Conservation (phyloP, 208 protist genomes). For the Trypanosoma conorhini region DNA sequence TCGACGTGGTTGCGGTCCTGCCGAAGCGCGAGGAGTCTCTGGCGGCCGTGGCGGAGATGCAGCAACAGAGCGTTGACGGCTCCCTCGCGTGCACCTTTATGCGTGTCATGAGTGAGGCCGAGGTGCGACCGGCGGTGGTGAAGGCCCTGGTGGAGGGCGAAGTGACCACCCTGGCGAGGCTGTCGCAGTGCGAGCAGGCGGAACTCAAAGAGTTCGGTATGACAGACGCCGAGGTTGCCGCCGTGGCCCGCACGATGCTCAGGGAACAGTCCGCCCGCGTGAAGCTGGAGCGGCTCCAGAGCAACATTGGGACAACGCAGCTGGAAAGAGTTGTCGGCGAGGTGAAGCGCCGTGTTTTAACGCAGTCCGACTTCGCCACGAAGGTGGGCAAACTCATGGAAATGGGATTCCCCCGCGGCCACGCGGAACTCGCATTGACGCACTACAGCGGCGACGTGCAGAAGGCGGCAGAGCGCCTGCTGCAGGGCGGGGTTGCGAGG, state of each 20-base stretch:
- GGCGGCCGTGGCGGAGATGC: constrained; percentile 49
- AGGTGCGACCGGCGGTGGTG: constrained; percentile 46
- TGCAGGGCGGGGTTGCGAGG: constrained; percentile 55
- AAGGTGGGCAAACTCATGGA: constrained; percentile 46
- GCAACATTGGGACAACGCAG: constrained; percentile 46
- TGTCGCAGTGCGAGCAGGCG: constrained; percentile 53
- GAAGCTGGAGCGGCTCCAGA: constrained; percentile 54
- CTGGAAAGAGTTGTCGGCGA: constrained; percentile 34
- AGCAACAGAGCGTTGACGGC: constrained; percentile 60
- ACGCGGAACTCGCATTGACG: constrained; percentile 53
- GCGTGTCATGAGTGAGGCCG: constrained; percentile 54
- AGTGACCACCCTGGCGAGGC: constrained; percentile 56
- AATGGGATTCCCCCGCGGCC: constrained; percentile 61
- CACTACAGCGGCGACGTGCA: constrained; percentile 86
- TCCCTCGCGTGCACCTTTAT: constrained; percentile 50
- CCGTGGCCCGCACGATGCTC: constrained; percentile 53
- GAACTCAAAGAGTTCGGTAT: constrained; percentile 64
- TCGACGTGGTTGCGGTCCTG: constrained; percentile 65
- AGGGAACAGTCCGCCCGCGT: constrained; percentile 51
- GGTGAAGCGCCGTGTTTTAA: constrained; percentile 36
- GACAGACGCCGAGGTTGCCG: constrained; percentile 61
- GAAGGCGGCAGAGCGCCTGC: constrained; percentile 54
- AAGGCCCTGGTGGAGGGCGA: constrained; percentile 52
- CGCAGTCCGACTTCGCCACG: constrained; percentile 52
- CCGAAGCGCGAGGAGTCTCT: constrained; percentile 57